Conservation (phyloP, 179 eudicot genomes). For the Silene noctiflora region DNA sequence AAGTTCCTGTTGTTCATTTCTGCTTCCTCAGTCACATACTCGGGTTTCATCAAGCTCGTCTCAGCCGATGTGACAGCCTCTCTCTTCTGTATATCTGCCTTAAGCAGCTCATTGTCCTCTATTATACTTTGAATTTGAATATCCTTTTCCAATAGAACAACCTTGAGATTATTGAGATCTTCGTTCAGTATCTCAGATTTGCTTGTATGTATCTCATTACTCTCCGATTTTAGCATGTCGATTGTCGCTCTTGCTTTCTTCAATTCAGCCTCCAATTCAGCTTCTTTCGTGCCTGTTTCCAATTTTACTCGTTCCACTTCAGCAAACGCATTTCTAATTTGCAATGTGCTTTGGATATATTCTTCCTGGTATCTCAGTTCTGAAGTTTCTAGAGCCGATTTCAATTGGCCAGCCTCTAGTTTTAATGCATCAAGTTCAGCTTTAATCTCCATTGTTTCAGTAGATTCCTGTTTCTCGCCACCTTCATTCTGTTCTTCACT, state of each 20-base stretch:
- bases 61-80: slow-evolving; percentile 38
- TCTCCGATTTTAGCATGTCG: slow-evolving; percentile 38
- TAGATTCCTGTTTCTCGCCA: slow-evolving; percentile 21
- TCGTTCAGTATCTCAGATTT: slow-evolving; percentile 40
- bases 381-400: slow-evolving; percentile 60
- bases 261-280: slow-evolving; percentile 46
- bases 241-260: slow-evolving; percentile 33
- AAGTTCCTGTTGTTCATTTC: slow-evolving; percentile 51
- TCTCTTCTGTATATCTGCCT: slow-evolving; percentile 37
- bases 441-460: slow-evolving; percentile 35
- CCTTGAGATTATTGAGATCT: slow-evolving; percentile 41
- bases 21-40: slow-evolving; percentile 57
- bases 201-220: slow-evolving; percentile 20
- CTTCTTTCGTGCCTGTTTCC: slow-evolving; percentile 48
- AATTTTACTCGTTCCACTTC: slow-evolving; percentile 57
- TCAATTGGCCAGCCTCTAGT: slow-evolving; percentile 45
- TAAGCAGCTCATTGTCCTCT: slow-evolving; percentile 60
- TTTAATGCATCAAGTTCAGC: slow-evolving; percentile 46
- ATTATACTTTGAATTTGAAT: slow-evolving; percentile 29
- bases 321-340: slow-evolving; percentile 78
- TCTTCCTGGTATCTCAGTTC: slow-evolving; percentile 72
- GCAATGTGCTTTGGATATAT: slow-evolving; percentile 62
- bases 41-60: slow-evolving; percentile 51
- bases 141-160: slow-evolving; percentile 49
- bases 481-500: slow-evolving; percentile 2